Base-by-base conservation (phyloP, 768 basidiomycete genomes). In the Austroboletus eburneus region DNA sequence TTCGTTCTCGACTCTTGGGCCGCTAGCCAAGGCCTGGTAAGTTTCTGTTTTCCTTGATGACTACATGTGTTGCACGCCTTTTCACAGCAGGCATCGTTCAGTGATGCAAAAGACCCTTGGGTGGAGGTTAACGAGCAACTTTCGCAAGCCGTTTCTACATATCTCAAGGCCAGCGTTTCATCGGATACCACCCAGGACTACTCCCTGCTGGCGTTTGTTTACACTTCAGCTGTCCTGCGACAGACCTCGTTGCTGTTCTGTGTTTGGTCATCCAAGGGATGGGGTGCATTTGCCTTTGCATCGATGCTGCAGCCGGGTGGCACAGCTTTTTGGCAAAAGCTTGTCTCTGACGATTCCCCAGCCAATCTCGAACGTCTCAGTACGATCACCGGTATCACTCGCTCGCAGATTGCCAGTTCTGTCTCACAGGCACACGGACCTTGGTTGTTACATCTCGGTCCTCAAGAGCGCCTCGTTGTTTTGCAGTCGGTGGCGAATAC, bases 1-100 rank as follows among this genome's bases (percentile, higher is more conserved):
- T 74, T 80, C 9, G 72, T 95, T 10, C 72, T 96, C 17, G 91
- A 95, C 48, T 83, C 86, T 8, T 97, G 92, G 91, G 75, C 83
- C 21, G 72, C 76, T 36, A 81, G 78, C n/a, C 77, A 85, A 56
- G 85, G 83, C 52, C 60, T 83, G 55, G 88, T 90, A 52, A 50
- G 85, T 78, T 39, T 45, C 27, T 54, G 42, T 14, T 35, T 13
- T 21, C 17, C 34, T 48, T 49, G 10, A 27, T 30, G 14, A 30
- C 29, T 3, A 5, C 7, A 9, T 33, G 23, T 41, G 43, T 56
- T 48, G 48, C 33, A 46, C 37, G 29, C n/a, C n/a, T 44, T 23
- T 52, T 49, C 50, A 23, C 45, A 88, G 85, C 77, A 85, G 57
- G 74, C 73, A 42, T 79, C 79, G 10, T 60, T 72, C 29, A 71